Conservation (phyloP, 768 basidiomycete species). For the Hericium rajendrae region DNA sequence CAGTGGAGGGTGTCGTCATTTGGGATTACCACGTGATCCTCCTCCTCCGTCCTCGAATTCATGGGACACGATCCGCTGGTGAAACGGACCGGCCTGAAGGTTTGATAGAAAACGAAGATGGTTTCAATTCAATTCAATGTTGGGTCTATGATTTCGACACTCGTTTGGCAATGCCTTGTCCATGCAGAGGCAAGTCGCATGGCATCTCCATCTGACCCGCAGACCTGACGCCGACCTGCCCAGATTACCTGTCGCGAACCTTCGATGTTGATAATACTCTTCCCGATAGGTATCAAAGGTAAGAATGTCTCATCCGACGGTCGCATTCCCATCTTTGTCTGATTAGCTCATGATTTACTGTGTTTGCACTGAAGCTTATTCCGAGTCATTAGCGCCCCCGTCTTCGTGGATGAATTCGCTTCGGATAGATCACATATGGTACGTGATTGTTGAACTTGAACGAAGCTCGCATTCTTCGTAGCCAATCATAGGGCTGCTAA, state of each 20-base stretch:
- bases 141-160: slow-evolving; percentile 73
- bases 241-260: background rate
- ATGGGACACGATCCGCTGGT: background rate
- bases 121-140: background rate
- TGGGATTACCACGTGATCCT: slow-evolving; percentile 77
- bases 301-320: background rate
- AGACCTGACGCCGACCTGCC: background rate
- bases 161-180: slow-evolving; percentile 39
- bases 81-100: background rate
- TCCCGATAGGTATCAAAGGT: background rate
- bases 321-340: background rate
- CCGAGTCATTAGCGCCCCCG: slow-evolving; percentile 44
- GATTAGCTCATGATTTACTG: background rate
- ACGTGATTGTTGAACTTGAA: slow-evolving; percentile 12
- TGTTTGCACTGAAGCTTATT: slow-evolving; percentile 36
- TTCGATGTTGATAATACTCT: background rate
- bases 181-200: slow-evolving; percentile 33
- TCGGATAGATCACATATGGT: slow-evolving; percentile 77
- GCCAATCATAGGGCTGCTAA: background rate
- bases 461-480: background rate
- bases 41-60: slow-evolving; percentile 30
- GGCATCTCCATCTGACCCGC: background rate
- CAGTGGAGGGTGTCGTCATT: slow-evolving; percentile 32
- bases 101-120: too few relatives aligned
- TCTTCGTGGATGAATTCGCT: slow-evolving; percentile 51